phyloP scores from a whole-genome alignment of 2,329 filamentous ascomycete genomes.

The Aspergillus brunneoviolaceus region DNA sequence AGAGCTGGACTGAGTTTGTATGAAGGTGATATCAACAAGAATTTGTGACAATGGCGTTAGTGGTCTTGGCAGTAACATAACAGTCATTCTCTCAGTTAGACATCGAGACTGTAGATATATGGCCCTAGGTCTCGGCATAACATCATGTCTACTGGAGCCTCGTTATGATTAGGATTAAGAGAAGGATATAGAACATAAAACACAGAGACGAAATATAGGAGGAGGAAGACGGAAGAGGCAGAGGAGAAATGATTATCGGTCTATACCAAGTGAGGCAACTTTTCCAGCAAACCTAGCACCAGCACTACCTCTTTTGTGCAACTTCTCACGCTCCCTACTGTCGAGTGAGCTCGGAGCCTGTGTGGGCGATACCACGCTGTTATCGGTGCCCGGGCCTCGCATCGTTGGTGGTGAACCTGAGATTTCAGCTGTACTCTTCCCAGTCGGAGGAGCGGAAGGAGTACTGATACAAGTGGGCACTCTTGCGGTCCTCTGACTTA shows the following conservation, averaged over 20 bases:
- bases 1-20: background rate
- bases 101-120: constrained; percentile 11
- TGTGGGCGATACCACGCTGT: constrained; percentile 24
- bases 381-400: constrained; percentile 28
- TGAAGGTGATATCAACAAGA: background rate
- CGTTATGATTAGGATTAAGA: constrained; percentile 24
- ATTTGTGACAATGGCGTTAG: background rate
- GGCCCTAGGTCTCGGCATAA: constrained; percentile 11
- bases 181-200: constrained; percentile 10
- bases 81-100: background rate
- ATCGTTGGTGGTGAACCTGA: constrained; percentile 62
- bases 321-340: constrained; percentile 62
- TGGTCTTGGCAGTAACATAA: background rate
- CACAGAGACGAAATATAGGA: background rate
- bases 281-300: constrained; percentile 65
- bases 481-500: constrained; percentile 68
- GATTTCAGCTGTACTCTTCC: constrained; percentile 53
- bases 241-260: constrained; percentile 33
- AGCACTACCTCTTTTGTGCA: constrained; percentile 78
- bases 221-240: background rate
- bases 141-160: constrained; percentile 17
- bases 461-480: constrained; percentile 25
- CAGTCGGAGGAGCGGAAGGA: constrained; percentile 45
- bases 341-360: constrained; percentile 34
- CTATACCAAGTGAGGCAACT: constrained; percentile 45